Conservation (phyloP, 2,329 filamentous ascomycete species). For the Xylaria sp. region DNA sequence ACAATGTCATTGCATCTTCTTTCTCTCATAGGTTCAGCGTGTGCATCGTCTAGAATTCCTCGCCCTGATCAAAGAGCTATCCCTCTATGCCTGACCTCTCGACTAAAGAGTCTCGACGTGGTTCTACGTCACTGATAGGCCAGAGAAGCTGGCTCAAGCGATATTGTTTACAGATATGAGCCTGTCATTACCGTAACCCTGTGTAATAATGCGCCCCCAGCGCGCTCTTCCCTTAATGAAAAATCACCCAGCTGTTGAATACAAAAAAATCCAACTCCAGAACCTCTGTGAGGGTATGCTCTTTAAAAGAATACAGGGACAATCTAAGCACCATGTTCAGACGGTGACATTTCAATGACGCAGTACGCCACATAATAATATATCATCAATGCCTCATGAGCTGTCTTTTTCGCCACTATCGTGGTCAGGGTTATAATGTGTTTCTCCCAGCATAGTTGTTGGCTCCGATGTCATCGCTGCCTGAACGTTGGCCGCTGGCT, state of each 20-base stretch:
- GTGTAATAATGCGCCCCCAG: conserved; percentile 11
- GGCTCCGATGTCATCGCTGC: conserved; percentile 63
- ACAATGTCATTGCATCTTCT: background rate
- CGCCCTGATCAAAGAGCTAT: conserved; percentile 6
- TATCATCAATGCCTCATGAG: conserved; percentile 28
- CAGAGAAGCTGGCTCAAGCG: background rate
- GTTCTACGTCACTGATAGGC: conserved; percentile 1
- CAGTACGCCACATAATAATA: conserved; percentile 1
- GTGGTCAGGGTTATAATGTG: conserved; percentile 71
- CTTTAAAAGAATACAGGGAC: conserved; percentile 34
- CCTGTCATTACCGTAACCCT: conserved; percentile 10
- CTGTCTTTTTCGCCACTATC: conserved; percentile 48
- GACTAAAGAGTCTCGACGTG: conserved; percentile 1
- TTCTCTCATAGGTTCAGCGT: background rate
- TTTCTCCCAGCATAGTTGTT: conserved; percentile 68
- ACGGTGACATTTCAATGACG: conserved; percentile 9
- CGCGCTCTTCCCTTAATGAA: conserved; percentile 9
- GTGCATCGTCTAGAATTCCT: background rate
- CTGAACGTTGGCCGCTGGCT: conserved; percentile 60
- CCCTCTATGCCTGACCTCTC: conserved; percentile 7
- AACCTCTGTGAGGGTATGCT: conserved; percentile 35
- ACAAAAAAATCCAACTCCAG: conserved; percentile 34
- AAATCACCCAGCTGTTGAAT: conserved; percentile 24
- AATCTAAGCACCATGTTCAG: conserved; percentile 28
- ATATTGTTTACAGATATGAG: background rate